Evolutionary conservation across 1,284 basidiomycete genomes (phyloP), one percentile per base, ranked within the genome.

Genomic region (Ustilago lituana): DNA sequence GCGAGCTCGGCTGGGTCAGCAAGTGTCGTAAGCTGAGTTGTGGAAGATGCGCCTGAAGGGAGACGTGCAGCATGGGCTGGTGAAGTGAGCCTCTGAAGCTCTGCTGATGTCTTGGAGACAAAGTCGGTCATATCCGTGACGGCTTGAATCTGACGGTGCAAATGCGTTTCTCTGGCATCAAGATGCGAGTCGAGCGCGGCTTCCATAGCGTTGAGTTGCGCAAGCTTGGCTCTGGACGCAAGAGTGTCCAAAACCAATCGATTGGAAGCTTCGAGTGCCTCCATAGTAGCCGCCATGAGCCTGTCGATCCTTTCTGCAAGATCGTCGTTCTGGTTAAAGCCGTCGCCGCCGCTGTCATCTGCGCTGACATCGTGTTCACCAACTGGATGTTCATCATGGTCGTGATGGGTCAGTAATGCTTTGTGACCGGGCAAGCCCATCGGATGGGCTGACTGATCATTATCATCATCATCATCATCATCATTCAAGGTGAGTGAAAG

Each of bases 281-380:
- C 50, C 62, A 70, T 65, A 36, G 67, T 70, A 5, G 56, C 54
- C n/a, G 61, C 61, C 62, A 70, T 64, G 15, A 70, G 50, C 9
- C 43, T 32, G 29, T 70, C 36, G 31, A 69, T 69, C 19, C 60
- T 50, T 3, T 47, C 33, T 17, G 58, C 40, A 20, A 65, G 37
- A 10, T 47, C 51, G 17, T 56, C 56, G 8, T 50, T 23, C 12
- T 63, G 36, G 1, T 44, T n/a, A n/a, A n/a, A n/a, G n/a, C n/a
- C 24, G 27, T 53, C 19, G 17, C 32, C 46, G n/a, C 27, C 44
- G 24, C 31, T 36, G 17, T 49, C 19, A 10, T 3, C 38, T 5
- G 23, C 19, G 8, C 14, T 5, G 9, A 32, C 14, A 7, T 31
- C 27, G 3, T 19, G 12, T 5, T 22, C 38, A 19, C 26, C n/a